A percentile compares a stretch with the other conserved stretches of the same genome.
Conservation (phyloP, 2,329 filamentous ascomycete species). For the Epichloe typhina region DNA sequence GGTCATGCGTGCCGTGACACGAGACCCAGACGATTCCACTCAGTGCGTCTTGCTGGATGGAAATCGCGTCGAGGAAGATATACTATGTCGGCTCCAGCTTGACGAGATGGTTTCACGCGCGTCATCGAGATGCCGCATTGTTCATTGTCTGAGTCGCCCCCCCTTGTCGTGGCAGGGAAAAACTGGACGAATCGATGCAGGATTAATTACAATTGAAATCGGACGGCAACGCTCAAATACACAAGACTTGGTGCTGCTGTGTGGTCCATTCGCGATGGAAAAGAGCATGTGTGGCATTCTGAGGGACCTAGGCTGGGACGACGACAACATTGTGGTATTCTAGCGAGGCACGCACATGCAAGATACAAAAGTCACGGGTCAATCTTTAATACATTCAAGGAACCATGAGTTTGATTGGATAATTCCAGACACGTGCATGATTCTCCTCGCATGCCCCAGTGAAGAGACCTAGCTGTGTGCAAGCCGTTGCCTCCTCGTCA, state of each 20-base stretch:
- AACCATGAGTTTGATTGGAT: not conserved
- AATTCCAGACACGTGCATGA: not conserved
- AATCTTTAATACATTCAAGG: too few relatives aligned
- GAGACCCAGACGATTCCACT: slow-evolving; percentile 49
- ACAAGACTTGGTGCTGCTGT: slow-evolving; percentile 58
- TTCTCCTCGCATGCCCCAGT: too few relatives aligned
- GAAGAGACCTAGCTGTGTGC: too few relatives aligned
- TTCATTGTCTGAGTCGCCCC: slow-evolving; percentile 60
- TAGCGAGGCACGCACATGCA: slow-evolving; percentile 1
- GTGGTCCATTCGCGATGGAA: slow-evolving; percentile 67
- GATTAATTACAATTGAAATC: slow-evolving; percentile 48
- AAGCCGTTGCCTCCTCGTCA: too few relatives aligned
- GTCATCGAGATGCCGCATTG: slow-evolving; percentile 43
- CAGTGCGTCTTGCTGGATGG: slow-evolving; percentile 64
- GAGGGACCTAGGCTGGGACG: slow-evolving; percentile 48
- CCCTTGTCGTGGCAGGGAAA: slow-evolving; percentile 52
- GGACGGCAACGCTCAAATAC: slow-evolving; percentile 26
- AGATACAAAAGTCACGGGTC: too few relatives aligned
- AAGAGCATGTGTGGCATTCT: slow-evolving; percentile 44
- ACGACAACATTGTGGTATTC: slow-evolving; percentile 17
- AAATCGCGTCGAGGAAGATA: slow-evolving; percentile 66
- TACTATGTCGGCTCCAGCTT: slow-evolving; percentile 64
- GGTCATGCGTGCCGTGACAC: slow-evolving; percentile 61
- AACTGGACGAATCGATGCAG: slow-evolving; percentile 51
- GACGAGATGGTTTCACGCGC: slow-evolving; percentile 46